Conservation (phyloP, 2,329 filamentous ascomycete species). For the Balansia obtecta region DNA sequence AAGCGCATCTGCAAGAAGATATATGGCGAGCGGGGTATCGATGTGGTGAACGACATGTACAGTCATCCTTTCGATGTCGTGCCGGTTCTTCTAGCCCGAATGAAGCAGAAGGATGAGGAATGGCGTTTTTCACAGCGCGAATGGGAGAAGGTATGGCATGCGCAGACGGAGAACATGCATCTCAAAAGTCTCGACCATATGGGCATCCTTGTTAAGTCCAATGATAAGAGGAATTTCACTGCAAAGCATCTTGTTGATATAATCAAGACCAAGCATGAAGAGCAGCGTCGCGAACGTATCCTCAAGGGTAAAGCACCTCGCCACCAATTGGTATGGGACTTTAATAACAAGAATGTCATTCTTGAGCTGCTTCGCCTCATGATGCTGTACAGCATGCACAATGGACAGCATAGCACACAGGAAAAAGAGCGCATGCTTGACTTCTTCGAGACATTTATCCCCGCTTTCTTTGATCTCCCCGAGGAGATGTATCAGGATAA, state of each 20-base stretch:
- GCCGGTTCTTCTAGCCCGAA: constrained; percentile 71
- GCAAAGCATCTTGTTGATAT: constrained; percentile 82
- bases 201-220: constrained; percentile 76
- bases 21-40: constrained; percentile 76
- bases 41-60: constrained; percentile 82
- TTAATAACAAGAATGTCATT: constrained; percentile 58
- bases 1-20: constrained; percentile 96
- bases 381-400: constrained; percentile 53
- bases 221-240: constrained; percentile 84
- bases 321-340: constrained; percentile 65
- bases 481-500: constrained; percentile 56
- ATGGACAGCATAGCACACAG: constrained; percentile 56
- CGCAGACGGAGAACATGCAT: constrained; percentile 89
- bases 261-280: constrained; percentile 86
- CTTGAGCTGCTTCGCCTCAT: constrained; percentile 49
- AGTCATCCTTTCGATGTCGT: constrained; percentile 73
- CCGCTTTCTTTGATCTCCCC: constrained; percentile 63
- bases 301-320: constrained; percentile 48
- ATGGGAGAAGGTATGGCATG: constrained; percentile 98
- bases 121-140: constrained; percentile 96
- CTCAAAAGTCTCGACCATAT: constrained; percentile 96
- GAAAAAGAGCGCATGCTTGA: constrained; percentile 64
- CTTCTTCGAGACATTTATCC: constrained; percentile 66
- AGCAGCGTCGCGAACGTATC: constrained; percentile 63
- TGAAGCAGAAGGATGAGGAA: constrained; percentile 95